Evolutionary conservation across 805 yeast species (phyloP), one percentile per base, ranked within the genome.

Genomic region (Saccharomycopsis microspora): DNA sequence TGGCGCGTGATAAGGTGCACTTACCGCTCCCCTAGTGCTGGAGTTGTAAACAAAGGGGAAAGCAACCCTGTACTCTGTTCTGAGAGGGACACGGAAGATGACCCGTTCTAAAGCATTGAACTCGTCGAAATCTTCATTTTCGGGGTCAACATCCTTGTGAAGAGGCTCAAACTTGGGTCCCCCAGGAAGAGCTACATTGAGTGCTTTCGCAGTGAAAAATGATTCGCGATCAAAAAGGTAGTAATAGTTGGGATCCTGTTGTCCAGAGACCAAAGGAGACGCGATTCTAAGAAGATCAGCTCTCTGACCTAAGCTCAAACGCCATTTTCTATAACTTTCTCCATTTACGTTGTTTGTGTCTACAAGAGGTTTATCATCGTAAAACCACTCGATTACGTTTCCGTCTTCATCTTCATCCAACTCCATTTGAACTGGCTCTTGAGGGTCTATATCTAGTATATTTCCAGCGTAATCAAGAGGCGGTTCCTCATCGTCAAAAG

Each of bases 401-500:
- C 69, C 65, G 59, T 85, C 89, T 51, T 80, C 85, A 7, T 66
- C 67, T 32, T 72, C 74, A 56, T 80, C 82, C n/a, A 85, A 62
- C 30, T 82, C 82, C 52, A 84, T 59, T 52, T 70, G 76, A 28
- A 89, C 75, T 0, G 90, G 71, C n/a, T 82, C 90, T 4, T 76
- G 71, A 0, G 86, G 80, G 44, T 83, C 89, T 0, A 80, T 65
- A 10, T 78, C 82, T 52, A 85, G 82, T 9, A 88, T 67, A 57
- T 84, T 82, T 48, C 87, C 94, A n/a, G 78, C 58, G 80, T 85
- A 93, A 48, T 81, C 76, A 33, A 89, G 59, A 1, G 95, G 94
- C 0, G 96, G 96, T 61, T 90, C 97, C 62, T 93, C 98, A 60
- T 93, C 99, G 63, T 93, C 98, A 65, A 90, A 88, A 0, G 95